A percentile compares a stretch with the other conserved stretches of the same genome.
phyloP scores from a whole-genome alignment of 2,329 filamentous ascomycete genomes.

The Diaporthe sp. region DNA sequence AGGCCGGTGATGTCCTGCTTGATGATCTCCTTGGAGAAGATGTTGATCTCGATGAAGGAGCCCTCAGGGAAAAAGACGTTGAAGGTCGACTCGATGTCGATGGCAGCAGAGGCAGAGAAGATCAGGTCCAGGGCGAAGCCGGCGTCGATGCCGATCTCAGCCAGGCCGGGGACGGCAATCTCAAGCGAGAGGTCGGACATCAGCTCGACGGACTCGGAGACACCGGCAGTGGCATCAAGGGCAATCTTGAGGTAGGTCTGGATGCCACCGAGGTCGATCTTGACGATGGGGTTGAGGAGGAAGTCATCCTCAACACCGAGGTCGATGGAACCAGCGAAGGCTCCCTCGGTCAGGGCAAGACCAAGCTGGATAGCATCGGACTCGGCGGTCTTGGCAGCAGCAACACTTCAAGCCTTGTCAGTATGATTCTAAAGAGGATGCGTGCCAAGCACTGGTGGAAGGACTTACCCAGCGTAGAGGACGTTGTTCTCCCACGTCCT shows the following conservation, averaged over 20 bases:
- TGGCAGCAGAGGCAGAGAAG: slow-evolving; percentile 46
- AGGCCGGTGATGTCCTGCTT: slow-evolving; percentile 46
- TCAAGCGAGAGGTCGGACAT: slow-evolving; percentile 37
- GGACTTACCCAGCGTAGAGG: slow-evolving; percentile 40
- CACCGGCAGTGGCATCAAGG: slow-evolving; percentile 45
- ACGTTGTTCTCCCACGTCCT: slow-evolving; percentile 37
- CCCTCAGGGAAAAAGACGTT: slow-evolving; percentile 47
- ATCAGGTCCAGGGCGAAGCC: slow-evolving; percentile 50
- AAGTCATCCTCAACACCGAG: slow-evolving; percentile 33
- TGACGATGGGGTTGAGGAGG: slow-evolving; percentile 49
- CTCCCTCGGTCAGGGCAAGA: slow-evolving; percentile 39
- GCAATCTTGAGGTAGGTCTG: slow-evolving; percentile 48
- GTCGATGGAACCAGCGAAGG: slow-evolving; percentile 40
- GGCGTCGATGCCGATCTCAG: slow-evolving; percentile 45
- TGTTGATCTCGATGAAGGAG: slow-evolving; percentile 48
- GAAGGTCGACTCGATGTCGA: slow-evolving; percentile 47
- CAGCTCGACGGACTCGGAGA: slow-evolving; percentile 43
- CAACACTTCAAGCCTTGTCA: slow-evolving; percentile 36
- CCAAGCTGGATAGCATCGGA: slow-evolving; percentile 38
- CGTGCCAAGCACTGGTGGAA: neutral
- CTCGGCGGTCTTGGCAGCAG: slow-evolving; percentile 30
- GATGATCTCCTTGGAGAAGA: slow-evolving; percentile 46
- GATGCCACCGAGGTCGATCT: slow-evolving; percentile 72
- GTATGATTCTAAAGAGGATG: neutral
- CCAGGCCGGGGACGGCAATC: slow-evolving; percentile 46